Evolutionary conservation across 495 filamentous ascomycete genomes (phyloP), one percentile per base, ranked within the genome.

Genomic region (Aspergillus nanangensis): DNA sequence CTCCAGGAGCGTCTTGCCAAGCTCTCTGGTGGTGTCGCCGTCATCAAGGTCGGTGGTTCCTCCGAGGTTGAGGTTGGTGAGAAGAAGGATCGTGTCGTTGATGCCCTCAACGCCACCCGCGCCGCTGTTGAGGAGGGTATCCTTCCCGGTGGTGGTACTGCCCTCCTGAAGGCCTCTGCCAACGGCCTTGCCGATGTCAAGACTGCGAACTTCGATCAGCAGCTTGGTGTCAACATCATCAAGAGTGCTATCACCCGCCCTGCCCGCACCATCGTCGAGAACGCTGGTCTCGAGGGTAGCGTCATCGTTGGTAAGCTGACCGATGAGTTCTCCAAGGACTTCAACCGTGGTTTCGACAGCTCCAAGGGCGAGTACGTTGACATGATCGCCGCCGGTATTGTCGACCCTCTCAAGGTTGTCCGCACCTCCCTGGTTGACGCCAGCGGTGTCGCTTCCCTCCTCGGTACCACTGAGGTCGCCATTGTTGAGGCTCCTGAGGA

Each of bases 61-160:
- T 96, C 91, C 54, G 93, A 98, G 74, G 92, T 98, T 53, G 93
- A 98, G 77, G 93, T 98, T 49, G 81, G 88, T 53, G 93, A 98
- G 83, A 98, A 98, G 89, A 98, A 98, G 79, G 93, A 98, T 69
- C 89, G 93, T 56, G 95, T 97, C 55, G 91, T 97, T 40, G 93
- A 98, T 71, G 93, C 93, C 38, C 80, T 98, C 45, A 98, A 98
- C 70, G 93, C 93, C 57, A 98, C 94, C 53, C 93, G 93, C 58
- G 93, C 93, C 57, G 93, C 93, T 54, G 93, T 98, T 54, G 93
- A 98, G 79, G 89, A 96, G 69, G 93, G 93, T 74, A 98, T 98
- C 69, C 81, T 98, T 34, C 93, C 93, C 51, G 93, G 93, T 74
- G 93, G 93, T 80, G 93, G 93, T 66, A 98, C 93, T 60, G 93